Base-by-base conservation (phyloP, 1,139 yeast species). In the Zygoascus sp. region DNA sequence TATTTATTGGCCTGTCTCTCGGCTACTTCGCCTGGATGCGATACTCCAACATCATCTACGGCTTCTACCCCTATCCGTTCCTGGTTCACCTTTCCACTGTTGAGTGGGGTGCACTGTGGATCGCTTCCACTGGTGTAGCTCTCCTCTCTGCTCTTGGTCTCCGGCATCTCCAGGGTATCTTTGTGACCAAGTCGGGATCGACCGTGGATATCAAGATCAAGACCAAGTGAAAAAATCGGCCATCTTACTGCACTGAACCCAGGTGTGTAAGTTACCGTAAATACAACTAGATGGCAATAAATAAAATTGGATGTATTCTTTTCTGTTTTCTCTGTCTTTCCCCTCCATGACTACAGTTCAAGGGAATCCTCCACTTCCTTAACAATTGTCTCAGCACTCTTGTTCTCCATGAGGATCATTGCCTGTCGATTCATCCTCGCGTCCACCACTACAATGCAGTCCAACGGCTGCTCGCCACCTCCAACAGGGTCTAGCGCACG, bases 61-160 rank as follows among this genome's bases (percentile, higher is more conserved):
- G 65, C n/a, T 58, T 61, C 50, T 64, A 56, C 47, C 68, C 68
- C 10, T 65, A 65, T 47, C 68, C 68, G 5, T 39, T 64, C 40
- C 50, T 64, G 15, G 53, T 48, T n/a, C 47, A 58, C 19, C 52
- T 61, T 15, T 40, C 35, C 17, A 43, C 48, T 10, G 43, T 40
- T 22, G 54, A 51, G 44, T 54, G 62, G 34, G 51, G 44, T 5
- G 46, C 35, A 2, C 40, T 63, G n/a, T 59, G 60, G 27, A 49
- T 43, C 5, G 57, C 46, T 0, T 51, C 57, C 10, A 55, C 57
- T 1, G 22, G 53, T 22, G 46, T 57, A 16, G 55, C 51, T n/a
- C 44, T 57, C 16, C 39, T 46, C 25, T 27, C 47, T 10, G 53
- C 47, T 32, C 38, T 40, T 35, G 19, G n/a, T n/a, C n/a, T n/a